Evolutionary conservation across 2,329 filamentous ascomycete species (phyloP), one percentile per base, ranked within the genome.

Genomic region (Ophiognomonia clavigignenti-juglandacearum): DNA sequence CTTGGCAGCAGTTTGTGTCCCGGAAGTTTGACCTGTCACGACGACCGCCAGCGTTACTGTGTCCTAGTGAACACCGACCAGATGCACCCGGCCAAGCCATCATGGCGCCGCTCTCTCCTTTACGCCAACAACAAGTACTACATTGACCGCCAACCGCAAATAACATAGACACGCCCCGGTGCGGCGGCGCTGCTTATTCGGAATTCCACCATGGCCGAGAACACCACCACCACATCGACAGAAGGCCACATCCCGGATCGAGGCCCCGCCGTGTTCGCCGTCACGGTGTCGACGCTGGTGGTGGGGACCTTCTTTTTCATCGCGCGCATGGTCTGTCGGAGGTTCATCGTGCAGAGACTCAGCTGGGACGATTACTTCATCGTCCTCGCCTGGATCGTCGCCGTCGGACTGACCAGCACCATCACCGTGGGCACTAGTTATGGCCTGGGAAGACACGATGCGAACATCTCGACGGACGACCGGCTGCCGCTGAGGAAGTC

Each of bases 341-440:
- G 79, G 41, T 80, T 77, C 39, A 83, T 96, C 41, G 84, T 96
- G 47, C 80, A 79, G 56, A 82, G 77, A 45, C 67, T 89, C 43
- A 82, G 77, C 46, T 78, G 79, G 71, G 89, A 95, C 66, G 91
- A 96, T 71, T 86, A 83, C 65, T 79, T 87, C 57, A 93, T 96
- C 64, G 65, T 89, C 10, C 55, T 87, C 34, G 88, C 90, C 46
- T 96, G 89, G 91, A 56, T 81, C 11, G 62, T 90, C 39, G 78
- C 83, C 32, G 78, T 86, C 54, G 85, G 80, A 29, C 68, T 88
- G 32, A 82, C 80, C 18, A 77, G 86, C 52, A 73, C 81, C 34
- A 85, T 89, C 53, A 78, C 79, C 60, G 75, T 78, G 53, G 84
- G 80, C 26, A 77, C 80, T 5, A 69, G 68, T 32, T 78, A 77